Base-by-base conservation (phyloP, 2,329 filamentous ascomycete species). In the Bipolaris cookei region DNA sequence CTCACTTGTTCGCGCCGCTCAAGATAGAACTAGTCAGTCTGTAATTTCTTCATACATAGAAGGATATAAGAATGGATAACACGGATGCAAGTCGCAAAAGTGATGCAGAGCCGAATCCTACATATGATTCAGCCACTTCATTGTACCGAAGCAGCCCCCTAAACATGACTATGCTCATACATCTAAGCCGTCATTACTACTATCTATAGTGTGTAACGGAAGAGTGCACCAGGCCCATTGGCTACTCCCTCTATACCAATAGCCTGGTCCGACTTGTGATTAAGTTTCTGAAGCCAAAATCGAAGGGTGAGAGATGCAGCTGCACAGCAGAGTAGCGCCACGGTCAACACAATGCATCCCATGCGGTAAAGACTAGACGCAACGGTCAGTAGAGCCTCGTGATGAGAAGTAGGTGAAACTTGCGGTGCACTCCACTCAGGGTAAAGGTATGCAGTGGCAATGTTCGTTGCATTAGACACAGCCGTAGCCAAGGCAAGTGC, bases 391-490 rank as follows among this genome's bases (percentile, higher is more conserved):
- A 4, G 1, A 1, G 6, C 11, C 3, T 23, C 10, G 16, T 4
- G 3, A 47, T 21, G 42, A 13, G 21, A 7, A 20, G 7, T 2
- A 3, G 10, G 4, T 23, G 6, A 16, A 8, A 53, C 54, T 54
- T 56, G 63, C 61, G 62, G 64, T 39, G 62, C 64, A 41, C 50
- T 61, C 59, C 60, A 61, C 2, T 58, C 46, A 41, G 64, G 64
- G n/a, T 66, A 66, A 16, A 66, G 35, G 30, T 65, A 66, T 14
- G 65, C 62, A n/a, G 61, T 75, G 34, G 76, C 77, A 5, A 76
- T 75, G 3, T 66, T 71, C 2, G 74, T 75, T 1, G 66, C 63
- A 49, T 76, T 76, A n/a, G 67, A 70, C 6, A 73, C 65, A n/a
- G 69, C 67, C 32, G 75, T 76, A n/a, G 68, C 68, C 13, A 72